Evolutionary conservation across 495 filamentous ascomycete species (phyloP).

Genomic region (Tuber brumale): DNA sequence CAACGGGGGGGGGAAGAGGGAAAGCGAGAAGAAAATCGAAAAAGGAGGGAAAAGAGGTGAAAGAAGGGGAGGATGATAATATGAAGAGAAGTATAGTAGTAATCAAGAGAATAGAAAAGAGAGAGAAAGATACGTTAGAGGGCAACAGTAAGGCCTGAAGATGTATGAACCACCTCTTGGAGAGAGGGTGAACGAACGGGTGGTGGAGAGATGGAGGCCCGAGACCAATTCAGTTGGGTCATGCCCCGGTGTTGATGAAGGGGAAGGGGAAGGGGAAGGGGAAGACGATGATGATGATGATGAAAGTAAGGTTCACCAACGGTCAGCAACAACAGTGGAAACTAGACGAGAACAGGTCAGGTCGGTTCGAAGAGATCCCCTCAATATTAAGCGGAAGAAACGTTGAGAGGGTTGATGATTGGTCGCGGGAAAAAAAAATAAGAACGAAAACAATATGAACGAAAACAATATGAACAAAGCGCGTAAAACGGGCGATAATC

Average conservation of each 20-base stretch:
- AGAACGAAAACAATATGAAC: neutral
- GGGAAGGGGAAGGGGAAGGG: conserved; percentile 15
- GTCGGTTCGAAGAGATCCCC: conserved; percentile 24
- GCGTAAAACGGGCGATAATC: conserved; percentile 4
- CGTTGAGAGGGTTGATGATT: conserved; percentile 12
- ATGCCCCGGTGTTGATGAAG: conserved; percentile 6
- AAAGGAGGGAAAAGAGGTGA: conserved; percentile 1
- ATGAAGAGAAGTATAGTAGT: neutral
- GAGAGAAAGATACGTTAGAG: conserved; percentile 16
- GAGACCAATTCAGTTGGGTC: conserved; percentile 6
- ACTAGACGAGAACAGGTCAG: neutral
- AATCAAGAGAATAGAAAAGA: conserved; percentile 12
- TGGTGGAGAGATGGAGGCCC: conserved; percentile 22
- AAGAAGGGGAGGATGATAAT: neutral
- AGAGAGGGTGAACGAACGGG: conserved; percentile 5
- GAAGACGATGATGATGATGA: conserved; percentile 42
- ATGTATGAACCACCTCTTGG: conserved; percentile 15
- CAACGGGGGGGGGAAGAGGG: conserved; percentile 3
- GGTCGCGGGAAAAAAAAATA: conserved; percentile 13
- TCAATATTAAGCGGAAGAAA: conserved; percentile 7
- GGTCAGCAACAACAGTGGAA: conserved; percentile 21
- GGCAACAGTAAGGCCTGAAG: conserved; percentile 11
- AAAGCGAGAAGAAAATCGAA: neutral
- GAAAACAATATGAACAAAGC: conserved; percentile 8
- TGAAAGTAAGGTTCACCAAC: conserved; percentile 19